Conservation (phyloP, 208 protist species). For the Tritrichomonas musculus region DNA sequence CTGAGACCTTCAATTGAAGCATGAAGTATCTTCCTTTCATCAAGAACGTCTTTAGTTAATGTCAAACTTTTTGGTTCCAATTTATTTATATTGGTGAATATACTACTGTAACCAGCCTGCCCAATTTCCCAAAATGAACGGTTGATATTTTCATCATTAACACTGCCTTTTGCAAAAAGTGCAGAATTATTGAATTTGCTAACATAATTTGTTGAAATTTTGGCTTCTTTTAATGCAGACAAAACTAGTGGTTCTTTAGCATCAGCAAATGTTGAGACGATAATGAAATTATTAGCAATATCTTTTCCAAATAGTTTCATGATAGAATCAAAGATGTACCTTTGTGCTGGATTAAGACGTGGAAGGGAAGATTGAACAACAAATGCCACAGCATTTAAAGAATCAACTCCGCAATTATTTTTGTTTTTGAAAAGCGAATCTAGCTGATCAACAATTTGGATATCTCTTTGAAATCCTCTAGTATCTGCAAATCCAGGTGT, state of each 20-base stretch:
- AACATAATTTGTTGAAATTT: background rate
- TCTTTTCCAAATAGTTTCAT: background rate
- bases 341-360: background rate
- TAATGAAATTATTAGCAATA: background rate
- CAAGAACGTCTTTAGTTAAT: background rate
- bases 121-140: background rate
- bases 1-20: background rate
- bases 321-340: background rate
- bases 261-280: background rate
- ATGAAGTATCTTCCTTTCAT: background rate
- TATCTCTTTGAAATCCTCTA: background rate
- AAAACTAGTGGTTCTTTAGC: background rate
- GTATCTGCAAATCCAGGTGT: slow-evolving; percentile 3
- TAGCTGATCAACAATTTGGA: background rate
- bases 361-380: background rate
- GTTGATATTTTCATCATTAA: background rate
- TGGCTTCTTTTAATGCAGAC: background rate
- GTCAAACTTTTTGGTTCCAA: background rate
- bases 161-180: background rate
- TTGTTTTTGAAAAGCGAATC: background rate
- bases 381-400: background rate
- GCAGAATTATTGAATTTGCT: background rate
- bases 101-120: background rate
- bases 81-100: background rate
- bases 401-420: too few species aligned